Evolutionary conservation across 805 yeast genomes (phyloP), one percentile per base, ranked within the genome.

Genomic region (Cyberlindnera saturnus): DNA sequence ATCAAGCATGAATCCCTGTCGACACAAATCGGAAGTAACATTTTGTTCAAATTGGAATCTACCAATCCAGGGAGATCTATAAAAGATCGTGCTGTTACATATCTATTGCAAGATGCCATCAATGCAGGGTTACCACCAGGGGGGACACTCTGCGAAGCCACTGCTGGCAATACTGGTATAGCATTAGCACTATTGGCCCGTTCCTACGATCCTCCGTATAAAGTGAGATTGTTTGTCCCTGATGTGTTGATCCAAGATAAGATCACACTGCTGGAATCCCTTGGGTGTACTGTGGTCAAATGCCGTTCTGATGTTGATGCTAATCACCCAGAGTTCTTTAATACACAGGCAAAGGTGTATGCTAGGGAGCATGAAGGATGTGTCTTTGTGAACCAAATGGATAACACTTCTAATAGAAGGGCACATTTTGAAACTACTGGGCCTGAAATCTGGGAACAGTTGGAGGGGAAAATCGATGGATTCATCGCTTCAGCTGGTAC

Each of bases 81-180:
- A 32, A 86, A 86, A 53, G 95, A 86, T 55, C 65, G 95, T 33
- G 87, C 86, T 23, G 93, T 93, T 0, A 62, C 79, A 15, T 81
- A 87, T 1, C 76, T 86, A 33, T 76, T 86, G 10, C 65, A 77
- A 40, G 74, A 73, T 30, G 82, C 81, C 41, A 85, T 85, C 51
- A 41, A 47, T 6, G 48, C 57, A 33, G 86, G 85, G 1, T 59
- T 86, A 18, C 61, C 62, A 4, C 85, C 86, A 0, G 84, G 81
- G 1, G 90, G 86, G 48, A 66, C 78, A 14, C 76, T 86, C 1
- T 82, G 74, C 55, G 95, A 86, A 62, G 95, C 95, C 9, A 86
- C 95, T 1, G 79, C 87, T 4, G 95, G 95, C 0, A 86, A 93
- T 4, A 86, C 95, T 0, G 95, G 95, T 3, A 83, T 86, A 13